Conservation (phyloP, 2,329 filamentous ascomycete species). For the Cryphonectria radicalis region DNA sequence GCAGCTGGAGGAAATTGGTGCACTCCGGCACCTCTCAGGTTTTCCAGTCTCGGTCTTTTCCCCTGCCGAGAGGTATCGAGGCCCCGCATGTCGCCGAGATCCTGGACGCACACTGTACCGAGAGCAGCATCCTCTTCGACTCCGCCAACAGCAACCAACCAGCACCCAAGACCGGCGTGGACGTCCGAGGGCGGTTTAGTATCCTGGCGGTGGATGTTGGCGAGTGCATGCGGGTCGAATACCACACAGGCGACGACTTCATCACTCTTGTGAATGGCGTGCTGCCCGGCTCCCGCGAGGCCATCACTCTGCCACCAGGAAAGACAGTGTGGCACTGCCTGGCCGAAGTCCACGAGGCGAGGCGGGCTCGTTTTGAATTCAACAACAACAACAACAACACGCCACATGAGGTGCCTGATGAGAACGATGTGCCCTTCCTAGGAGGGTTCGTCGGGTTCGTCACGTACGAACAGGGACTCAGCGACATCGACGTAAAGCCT, state of each 20-base stretch:
- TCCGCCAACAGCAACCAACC: constrained; percentile 59
- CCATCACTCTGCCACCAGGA: constrained; percentile 34
- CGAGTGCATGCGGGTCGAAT: constrained; percentile 60
- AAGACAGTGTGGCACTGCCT: constrained; percentile 56
- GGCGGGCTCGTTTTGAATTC: constrained; percentile 31
- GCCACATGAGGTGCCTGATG: constrained; percentile 31
- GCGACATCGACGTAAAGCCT: constrained; percentile 55
- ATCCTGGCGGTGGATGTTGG: constrained; percentile 72
- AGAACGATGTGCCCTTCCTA: constrained; percentile 63
- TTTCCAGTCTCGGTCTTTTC: constrained; percentile 44
- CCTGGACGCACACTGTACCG: constrained; percentile 43
- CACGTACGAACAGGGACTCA: constrained; percentile 81
- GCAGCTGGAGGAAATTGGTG: constrained; percentile 32
- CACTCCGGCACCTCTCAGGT: constrained; percentile 20
- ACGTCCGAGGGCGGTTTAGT: constrained; percentile 67
- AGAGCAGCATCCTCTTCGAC: constrained; percentile 62
- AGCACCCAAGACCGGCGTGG: constrained; percentile 43
- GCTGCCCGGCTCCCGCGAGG: not conserved
- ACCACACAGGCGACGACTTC: constrained; percentile 54
- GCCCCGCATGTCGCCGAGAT: constrained; percentile 60
- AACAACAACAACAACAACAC: too few species aligned
- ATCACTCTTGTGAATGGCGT: constrained; percentile 35
- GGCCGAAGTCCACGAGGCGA: constrained; percentile 48
- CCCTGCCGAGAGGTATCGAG: constrained; percentile 50
- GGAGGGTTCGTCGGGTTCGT: constrained; percentile 85